phyloP scores from a whole-genome alignment of 2,329 filamentous ascomycete species.

The Magnaporthiopsis incrustans region DNA sequence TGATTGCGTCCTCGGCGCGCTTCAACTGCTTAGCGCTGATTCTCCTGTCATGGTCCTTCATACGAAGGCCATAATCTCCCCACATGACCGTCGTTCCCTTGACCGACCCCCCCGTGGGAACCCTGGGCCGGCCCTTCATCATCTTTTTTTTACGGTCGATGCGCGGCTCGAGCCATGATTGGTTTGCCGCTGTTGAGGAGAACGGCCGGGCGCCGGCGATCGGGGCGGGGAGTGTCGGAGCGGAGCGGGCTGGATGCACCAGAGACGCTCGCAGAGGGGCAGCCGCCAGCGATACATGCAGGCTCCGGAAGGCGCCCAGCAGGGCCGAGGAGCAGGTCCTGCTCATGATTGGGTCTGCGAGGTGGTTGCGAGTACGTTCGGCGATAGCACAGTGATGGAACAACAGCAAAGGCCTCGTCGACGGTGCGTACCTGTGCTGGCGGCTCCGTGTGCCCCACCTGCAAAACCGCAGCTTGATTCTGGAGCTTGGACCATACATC shows the following conservation, averaged over 20 bases:
- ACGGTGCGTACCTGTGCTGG: not conserved
- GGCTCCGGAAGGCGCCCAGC: constrained; percentile 40
- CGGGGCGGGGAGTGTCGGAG: constrained; percentile 21
- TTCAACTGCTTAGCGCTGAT: constrained; percentile 82
- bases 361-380: not conserved
- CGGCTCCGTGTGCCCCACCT: not conserved
- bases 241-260: constrained; percentile 11
- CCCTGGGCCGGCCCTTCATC: constrained; percentile 82
- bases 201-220: constrained; percentile 51
- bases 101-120: constrained; percentile 81
- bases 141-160: constrained; percentile 72
- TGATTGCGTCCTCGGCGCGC: constrained; percentile 90
- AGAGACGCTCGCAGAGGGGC: not conserved
- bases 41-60: constrained; percentile 87
- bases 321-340: constrained; percentile 33
- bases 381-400: not conserved
- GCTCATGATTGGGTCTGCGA: constrained; percentile 31
- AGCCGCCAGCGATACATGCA: constrained; percentile 35
- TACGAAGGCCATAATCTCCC: constrained; percentile 92
- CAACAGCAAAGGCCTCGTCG: not conserved
- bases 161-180: constrained; percentile 77
- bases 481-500: constrained; percentile 13
- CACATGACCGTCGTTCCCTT: constrained; percentile 93
- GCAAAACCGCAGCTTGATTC: constrained; percentile 6
- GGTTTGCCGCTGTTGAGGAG: constrained; percentile 56